Percentiles rank a stretch among this genome's conserved stretches.
Evolutionary conservation across 2,329 filamentous ascomycete genomes (phyloP).

Genomic region (Aspergillus novoparasiticus): DNA sequence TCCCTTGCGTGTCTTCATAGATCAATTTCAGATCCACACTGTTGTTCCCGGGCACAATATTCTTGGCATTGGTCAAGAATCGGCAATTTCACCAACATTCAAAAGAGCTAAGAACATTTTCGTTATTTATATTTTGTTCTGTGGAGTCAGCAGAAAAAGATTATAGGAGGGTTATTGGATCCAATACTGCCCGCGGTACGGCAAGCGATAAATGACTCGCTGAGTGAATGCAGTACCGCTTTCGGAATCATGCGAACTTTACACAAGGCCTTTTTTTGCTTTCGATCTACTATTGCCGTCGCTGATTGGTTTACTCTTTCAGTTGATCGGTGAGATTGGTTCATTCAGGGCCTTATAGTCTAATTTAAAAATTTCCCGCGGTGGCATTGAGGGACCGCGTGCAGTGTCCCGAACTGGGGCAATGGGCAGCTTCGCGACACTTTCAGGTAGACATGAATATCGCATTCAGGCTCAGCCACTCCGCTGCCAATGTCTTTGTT

Average conservation of each 20-base stretch:
- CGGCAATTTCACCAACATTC: background rate
- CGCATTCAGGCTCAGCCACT: slow-evolving; percentile 14
- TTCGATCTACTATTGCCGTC: background rate
- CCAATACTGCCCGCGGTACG: background rate
- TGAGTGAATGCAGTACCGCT: background rate
- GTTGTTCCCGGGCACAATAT: background rate
- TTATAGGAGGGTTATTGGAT: background rate
- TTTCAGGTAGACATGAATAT: slow-evolving; percentile 5
- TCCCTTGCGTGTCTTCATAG: slow-evolving; percentile 5
- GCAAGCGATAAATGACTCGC: background rate
- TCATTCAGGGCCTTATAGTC: background rate
- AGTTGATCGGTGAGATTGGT: background rate
- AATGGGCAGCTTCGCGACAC: background rate
- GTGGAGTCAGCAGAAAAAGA: background rate
- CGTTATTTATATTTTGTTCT: background rate
- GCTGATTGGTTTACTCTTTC: background rate
- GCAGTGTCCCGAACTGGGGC: background rate
- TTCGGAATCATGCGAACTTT: slow-evolving; percentile 8
- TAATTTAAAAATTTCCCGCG: background rate
- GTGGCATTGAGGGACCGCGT: slow-evolving; percentile 6
- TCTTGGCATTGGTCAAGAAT: background rate
- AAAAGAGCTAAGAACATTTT: background rate
- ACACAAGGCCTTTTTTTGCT: background rate
- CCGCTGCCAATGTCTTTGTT: background rate
- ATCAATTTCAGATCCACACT: background rate